Base-by-base conservation (phyloP, 257 asterid genomes). In the Nicotiana obtusifolia region DNA sequence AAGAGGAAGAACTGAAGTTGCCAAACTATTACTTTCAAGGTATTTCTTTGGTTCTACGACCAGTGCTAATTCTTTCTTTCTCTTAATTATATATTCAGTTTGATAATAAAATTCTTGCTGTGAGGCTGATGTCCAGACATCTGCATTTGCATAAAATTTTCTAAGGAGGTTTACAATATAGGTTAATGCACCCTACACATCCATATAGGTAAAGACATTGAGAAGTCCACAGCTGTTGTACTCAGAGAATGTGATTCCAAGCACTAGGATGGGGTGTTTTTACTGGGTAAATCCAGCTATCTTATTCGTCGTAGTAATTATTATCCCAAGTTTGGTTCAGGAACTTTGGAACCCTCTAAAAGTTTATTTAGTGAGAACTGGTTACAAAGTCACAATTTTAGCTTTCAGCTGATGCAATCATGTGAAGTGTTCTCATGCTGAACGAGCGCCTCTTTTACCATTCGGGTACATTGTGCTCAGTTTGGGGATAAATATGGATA, bases 11-110 rank as follows among this genome's bases (percentile, higher is more conserved):
- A 83, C 64, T 71, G 89, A 85, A 80, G 87, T 89, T 76, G 89
- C 94, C 22, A 95, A 95, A 83, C 86, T 92, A 64, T 85, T 95
- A 81, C 90, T 95, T 77, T 77, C 89, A 11, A 92, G 99, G 99
- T 94, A 83, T 82, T 82, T 81, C 41, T 76, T 41, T 52, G 54
- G 47, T 31, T 78, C 16, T 47, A 47, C 13, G 78, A 47, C 5
- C 61, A 14, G 61, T 44, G 60, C 22, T 44, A 24, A 33, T 73
- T 7, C 79, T 73, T 24, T 14, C 62, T 14, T 47, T 73, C 56
- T 52, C 41, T 73, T 49, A 73, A 24, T 15, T 73, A 20, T 47
- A 47, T 73, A 69, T 53, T 31, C 28, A 30, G 35, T 24, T 17
- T 9, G 44, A 53, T 73, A 47, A 73, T 8, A 49, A 4, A 73